These are phyloP conservation scores for Vitis hybrid DNA, from an alignment of 177 flowering plant genomes.

Conservation along the genomic window DNA sequence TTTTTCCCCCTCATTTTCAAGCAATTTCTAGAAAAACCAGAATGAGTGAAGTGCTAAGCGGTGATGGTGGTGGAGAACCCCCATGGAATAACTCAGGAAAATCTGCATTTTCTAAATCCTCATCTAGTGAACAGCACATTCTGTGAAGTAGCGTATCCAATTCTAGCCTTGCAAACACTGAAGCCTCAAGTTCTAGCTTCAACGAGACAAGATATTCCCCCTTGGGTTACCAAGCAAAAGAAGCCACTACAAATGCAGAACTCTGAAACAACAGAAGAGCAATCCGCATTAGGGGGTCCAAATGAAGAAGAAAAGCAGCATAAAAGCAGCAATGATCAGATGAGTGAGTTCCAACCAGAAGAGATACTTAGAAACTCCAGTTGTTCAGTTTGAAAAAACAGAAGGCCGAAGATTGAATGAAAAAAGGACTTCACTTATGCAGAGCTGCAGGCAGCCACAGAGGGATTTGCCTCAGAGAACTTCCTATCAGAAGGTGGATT, in stretches of 20 bases:
- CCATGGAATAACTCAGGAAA: constrained; percentile 5
- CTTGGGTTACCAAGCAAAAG: constrained; percentile 13
- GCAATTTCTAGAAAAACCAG: constrained; percentile 8
- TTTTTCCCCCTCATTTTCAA: not conserved
- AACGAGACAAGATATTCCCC: constrained; percentile 18
- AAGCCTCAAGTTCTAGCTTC: constrained; percentile 26
- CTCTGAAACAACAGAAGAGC: constrained; percentile 17
- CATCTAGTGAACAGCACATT: constrained; percentile 24
- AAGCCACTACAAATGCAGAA: constrained; percentile 11
- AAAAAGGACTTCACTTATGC: constrained; percentile 47
- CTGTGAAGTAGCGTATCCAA: constrained; percentile 14
- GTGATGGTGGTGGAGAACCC: constrained; percentile 18
- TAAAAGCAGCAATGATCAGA: constrained; percentile 7
- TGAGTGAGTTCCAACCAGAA: constrained; percentile 18
- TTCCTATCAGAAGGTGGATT: constrained; percentile 61
- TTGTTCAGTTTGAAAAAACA: constrained; percentile 43
- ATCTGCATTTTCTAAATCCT: constrained; percentile 16
- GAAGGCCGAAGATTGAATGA: constrained; percentile 45
- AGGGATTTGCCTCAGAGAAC: constrained; percentile 41
- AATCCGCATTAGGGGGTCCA: constrained; percentile 18
- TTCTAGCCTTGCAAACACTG: constrained; percentile 17
- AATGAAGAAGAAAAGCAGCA: constrained; percentile 11
- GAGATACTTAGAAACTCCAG: constrained; percentile 26
- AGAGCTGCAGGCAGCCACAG: constrained; percentile 56
- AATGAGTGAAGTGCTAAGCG: constrained; percentile 17